phyloP scores from a whole-genome alignment of 306 rosid genomes.

The Medicago lupulina region DNA sequence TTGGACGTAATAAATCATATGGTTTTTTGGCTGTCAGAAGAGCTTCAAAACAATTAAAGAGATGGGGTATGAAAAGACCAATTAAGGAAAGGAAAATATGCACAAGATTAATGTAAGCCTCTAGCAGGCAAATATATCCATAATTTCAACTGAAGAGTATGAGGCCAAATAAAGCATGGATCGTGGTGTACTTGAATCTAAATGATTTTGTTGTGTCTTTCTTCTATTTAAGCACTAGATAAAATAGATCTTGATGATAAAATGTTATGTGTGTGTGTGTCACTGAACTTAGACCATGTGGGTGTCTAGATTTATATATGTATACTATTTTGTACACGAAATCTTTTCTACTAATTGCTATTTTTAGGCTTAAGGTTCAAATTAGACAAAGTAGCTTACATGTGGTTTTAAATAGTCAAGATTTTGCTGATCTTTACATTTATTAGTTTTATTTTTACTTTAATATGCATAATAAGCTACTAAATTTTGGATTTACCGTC shows the following conservation, averaged over 20 bases:
- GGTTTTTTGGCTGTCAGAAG: conserved; percentile 40
- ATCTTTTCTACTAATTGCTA: conserved; percentile 4
- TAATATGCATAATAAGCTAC: neutral
- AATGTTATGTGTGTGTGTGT: neutral
- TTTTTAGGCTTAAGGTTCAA: conserved; percentile 28
- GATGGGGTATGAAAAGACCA: conserved; percentile 25
- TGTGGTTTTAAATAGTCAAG: neutral
- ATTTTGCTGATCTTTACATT: neutral
- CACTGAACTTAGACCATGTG: conserved; percentile 17
- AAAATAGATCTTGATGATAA: conserved; percentile 7
- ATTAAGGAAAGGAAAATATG: conserved; percentile 27
- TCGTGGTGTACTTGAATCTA: conserved; percentile 32
- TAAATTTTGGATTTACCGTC: neutral
- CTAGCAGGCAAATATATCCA: conserved; percentile 19
- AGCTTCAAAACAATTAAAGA: conserved; percentile 27
- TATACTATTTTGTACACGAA: neutral
- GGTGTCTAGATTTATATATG: neutral
- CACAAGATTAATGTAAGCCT: conserved; percentile 22
- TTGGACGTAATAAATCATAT: neutral
- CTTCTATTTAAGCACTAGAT: neutral
- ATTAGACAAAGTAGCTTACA: neutral
- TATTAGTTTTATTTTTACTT: neutral
- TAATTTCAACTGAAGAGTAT: conserved; percentile 5
- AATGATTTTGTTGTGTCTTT: conserved; percentile 38
- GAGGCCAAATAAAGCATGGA: conserved; percentile 39